Base-by-base conservation (phyloP, 179 eudicot species). In the Dionaea muscipula region DNA sequence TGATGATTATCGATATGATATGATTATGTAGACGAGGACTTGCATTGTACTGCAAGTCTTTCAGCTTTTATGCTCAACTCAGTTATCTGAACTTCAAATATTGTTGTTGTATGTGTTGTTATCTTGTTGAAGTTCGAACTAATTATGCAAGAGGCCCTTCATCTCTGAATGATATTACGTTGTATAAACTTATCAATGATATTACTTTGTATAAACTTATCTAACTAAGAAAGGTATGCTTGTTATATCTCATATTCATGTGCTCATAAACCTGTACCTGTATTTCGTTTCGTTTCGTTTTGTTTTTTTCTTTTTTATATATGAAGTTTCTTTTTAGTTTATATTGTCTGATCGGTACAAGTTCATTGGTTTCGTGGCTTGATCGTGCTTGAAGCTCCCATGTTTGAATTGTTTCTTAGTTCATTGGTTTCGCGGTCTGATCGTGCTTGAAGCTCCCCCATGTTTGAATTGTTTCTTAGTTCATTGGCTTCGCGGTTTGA, bases 71-170 rank as follows among this genome's bases (percentile, higher is more conserved):
- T 43, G n/a, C 47, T 4, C 7, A n/a, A n/a, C n/a, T 3, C 18
- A 14, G 4, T 20, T 17, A 28, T 43, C 9, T 43, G 43, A 14
- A 38, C 43, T 38, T 38, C n/a, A 38, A 28, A 28, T 3, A 28
- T 28, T 28, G 43, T 38, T 38, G n/a, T 15, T 38, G 43, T 38
- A 38, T 38, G 43, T 43, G 47, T 43, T 43, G 47, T 43, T n/a
- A n/a, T n/a, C 47, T 18, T 18, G 47, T n/a, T 43, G 20, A 43
- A 16, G 21, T 18, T 43, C 20, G 9, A 43, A 5, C 47, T 17
- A 43, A n/a, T 43, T 7, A 43, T 17, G 47, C 43, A 4, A 13
- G 35, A 43, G 47, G 15, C 20, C n/a, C 47, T 43, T 17, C n/a
- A 5, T 18, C n/a, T 43, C 47, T 18, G 9, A 39, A 13, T 39